Evolutionary conservation across 2,329 filamentous ascomycete species (phyloP), one percentile per base, ranked within the genome.

Genomic region (Microcyclospora tardicrescens): DNA sequence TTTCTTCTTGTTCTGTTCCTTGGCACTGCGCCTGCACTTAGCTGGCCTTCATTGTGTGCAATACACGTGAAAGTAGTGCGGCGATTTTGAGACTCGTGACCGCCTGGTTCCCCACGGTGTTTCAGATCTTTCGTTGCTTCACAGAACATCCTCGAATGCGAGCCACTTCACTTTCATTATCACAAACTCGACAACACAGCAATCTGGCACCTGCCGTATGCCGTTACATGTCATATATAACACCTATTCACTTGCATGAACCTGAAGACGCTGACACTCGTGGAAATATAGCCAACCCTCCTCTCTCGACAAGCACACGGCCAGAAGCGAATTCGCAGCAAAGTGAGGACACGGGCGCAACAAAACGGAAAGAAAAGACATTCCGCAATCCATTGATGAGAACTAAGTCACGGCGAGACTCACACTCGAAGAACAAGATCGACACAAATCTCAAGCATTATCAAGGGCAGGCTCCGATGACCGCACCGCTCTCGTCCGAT

Each of bases 341-440:
- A 30, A 55, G 49, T 38, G 50, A 56, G 39, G 51, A 55, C 35
- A 51, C 47, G 43, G 45, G 47, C 15, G 38, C 43, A 16, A 36
- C 47, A 15, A 50, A 44, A 35, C 43, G 46, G 39, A 50, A 49
- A 34, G 51, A 55, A 16, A 54, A 52, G 40, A 32, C 38, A 16
- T 53, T 44, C 41, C 53, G 45, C 39, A 52, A 50, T 33, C 48
- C 48, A 8, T 49, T 56, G 32, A 39, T 39, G 33, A 43, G 53
- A 35, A 43, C 48, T 16, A 50, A 49, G 33, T 57, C 54, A 29
- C 46, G 55, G 40, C 43, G 50, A 47, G 54, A 56, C 30, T 57
- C 54, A 10, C 42, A 52, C 36, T 53, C 53, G 9, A 55, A 50
- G 38, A 33, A 38, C 32, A 45, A 47, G 36, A 41, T 38, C 13